Base-by-base conservation (phyloP, 495 filamentous ascomycete genomes). In the Filosporella fistucella region DNA sequence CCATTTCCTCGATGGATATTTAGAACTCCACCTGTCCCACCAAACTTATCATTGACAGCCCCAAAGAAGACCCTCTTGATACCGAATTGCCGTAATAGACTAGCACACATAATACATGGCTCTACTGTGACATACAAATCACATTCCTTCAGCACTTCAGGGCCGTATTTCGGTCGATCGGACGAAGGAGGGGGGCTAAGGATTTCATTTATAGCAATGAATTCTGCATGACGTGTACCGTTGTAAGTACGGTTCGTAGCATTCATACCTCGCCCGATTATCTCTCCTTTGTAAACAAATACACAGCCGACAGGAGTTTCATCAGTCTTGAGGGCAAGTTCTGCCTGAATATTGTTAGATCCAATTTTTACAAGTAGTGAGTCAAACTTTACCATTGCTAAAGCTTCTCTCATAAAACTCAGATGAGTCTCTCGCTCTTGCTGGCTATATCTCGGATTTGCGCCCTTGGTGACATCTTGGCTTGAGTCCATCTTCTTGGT, bases 221-320 rank as follows among this genome's bases (percentile, higher is more conserved):
- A 90, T 60, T 98, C 93, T 32, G 93, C 93, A 62, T 98, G 93
- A 16, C 90, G 77, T 22, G 94, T 97, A 8, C 93, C 91, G 75
- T 95, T 67, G 22, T 74, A 80, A 8, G 85, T 91, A 44, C 84
- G 74, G 60, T 97, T 98, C 23, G 93, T 98, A 21, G 91, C 91
- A 55, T 98, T 98, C 87, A 93, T 95, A 39, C 93, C 93, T 44
- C 68, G 70, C 5, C 85, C 91, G 55, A 98, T 86, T 47, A 96
- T 75, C 13, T 6, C 14, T 14, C 33, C 20, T 37, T 78, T 65
- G 28, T 89, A 70, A 0, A 96, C 90, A 36, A 98, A 78, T 16
- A 97, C 89, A 69, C 94, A 97, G 42, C 93, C 94, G 13, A 98
- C 94, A 5, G 93, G 94, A 2, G 94, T 96, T 69, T 98, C 93